Evolutionary conservation across 1,284 basidiomycete genomes (phyloP).

Genomic region (Phaffia rhodozyma): DNA sequence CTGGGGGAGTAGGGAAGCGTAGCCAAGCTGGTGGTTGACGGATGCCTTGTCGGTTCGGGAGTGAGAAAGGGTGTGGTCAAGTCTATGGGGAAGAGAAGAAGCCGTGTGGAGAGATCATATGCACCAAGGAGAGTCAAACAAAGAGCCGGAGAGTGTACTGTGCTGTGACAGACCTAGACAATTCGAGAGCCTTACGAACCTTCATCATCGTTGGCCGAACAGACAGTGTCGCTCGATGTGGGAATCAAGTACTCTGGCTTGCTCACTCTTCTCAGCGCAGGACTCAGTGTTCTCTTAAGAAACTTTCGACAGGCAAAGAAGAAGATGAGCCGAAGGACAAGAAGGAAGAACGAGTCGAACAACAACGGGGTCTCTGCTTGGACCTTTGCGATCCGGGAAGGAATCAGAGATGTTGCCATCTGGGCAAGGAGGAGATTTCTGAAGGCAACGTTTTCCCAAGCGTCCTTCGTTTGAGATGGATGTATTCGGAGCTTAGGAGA

Average conservation of each 20-base stretch:
- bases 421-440: too few relatives aligned
- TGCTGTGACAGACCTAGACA: too few relatives aligned
- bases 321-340: constrained; percentile 28
- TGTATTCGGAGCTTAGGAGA: too few relatives aligned
- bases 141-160: too few relatives aligned
- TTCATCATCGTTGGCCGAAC: neutral
- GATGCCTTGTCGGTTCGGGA: neutral
- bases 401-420: too few relatives aligned
- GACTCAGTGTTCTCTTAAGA: constrained; percentile 29
- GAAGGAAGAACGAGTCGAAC: constrained; percentile 30
- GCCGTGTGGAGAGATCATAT: neutral
- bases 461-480: too few relatives aligned
- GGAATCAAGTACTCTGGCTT: constrained; percentile 23
- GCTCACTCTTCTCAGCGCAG: constrained; percentile 30
- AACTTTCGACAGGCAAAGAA: constrained; percentile 32
- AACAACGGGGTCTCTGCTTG: constrained; percentile 23
- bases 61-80: neutral
- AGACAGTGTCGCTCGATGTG: too few relatives aligned
- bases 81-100: neutral
- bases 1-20: neutral
- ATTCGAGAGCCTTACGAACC: neutral
- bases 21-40: neutral
- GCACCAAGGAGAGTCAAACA: neutral
- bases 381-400: too few relatives aligned
- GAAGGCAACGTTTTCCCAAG: too few relatives aligned